A percentile compares a stretch with the other conserved stretches of the same genome.
phyloP scores from a whole-genome alignment of 305 asterid genomes.

The Solanum hybrid region DNA sequence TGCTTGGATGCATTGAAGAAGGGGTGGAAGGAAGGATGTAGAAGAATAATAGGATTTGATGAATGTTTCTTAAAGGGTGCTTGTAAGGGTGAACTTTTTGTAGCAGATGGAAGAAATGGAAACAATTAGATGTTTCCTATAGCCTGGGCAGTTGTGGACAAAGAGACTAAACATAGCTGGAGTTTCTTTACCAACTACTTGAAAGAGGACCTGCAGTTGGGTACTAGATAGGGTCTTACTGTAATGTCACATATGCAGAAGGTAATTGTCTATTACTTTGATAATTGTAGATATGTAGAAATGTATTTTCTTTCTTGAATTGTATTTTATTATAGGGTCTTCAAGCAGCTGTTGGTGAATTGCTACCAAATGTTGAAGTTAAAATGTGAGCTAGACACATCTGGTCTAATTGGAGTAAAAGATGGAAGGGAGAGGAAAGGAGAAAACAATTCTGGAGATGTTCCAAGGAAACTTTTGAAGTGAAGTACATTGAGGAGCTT shows the following conservation, averaged over 20 bases:
- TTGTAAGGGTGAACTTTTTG: neutral
- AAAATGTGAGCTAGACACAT: neutral
- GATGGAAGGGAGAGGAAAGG: neutral
- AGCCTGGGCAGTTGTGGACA: neutral
- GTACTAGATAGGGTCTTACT: no score
- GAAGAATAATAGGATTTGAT: neutral
- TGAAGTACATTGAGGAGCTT: neutral
- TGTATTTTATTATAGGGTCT: neutral
- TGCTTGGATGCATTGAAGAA: neutral
- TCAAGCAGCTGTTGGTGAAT: neutral
- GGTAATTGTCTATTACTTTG: neutral
- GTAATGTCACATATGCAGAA: neutral
- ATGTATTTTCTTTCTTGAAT: no score
- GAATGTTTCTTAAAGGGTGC: neutral
- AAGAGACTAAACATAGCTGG: neutral
- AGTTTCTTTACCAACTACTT: neutral
- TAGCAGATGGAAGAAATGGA: neutral
- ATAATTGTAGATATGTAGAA: neutral
- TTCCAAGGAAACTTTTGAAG: neutral
- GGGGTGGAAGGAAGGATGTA: neutral
- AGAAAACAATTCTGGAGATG: neutral
- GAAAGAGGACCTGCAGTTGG: neutral
- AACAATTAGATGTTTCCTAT: neutral
- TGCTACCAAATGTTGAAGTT: neutral
- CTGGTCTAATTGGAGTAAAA: neutral